Evolutionary conservation across 768 basidiomycete genomes (phyloP).

Genomic region (Hirschioporus abietinus): DNA sequence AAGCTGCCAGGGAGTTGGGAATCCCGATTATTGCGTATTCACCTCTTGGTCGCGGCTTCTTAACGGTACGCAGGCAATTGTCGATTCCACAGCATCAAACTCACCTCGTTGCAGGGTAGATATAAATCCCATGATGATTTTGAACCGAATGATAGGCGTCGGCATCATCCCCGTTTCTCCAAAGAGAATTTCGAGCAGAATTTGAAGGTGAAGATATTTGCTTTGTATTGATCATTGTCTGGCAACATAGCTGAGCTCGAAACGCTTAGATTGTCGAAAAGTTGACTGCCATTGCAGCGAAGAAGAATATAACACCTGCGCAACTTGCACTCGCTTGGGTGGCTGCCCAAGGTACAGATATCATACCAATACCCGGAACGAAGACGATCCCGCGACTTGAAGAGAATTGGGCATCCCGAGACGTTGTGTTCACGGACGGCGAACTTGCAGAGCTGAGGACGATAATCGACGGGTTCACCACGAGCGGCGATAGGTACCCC

Average conservation of each 20-base stretch:
- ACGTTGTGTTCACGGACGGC: slow-evolving; percentile 4
- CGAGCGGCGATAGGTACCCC: slow-evolving; percentile 5
- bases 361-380: slow-evolving; percentile 23
- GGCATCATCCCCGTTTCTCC: slow-evolving; percentile 37
- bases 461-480: slow-evolving; percentile 5
- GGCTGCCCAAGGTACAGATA: slow-evolving; percentile 15
- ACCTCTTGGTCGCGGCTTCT: slow-evolving; percentile 51
- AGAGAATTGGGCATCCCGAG: slow-evolving; percentile 11
- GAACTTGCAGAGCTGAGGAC: slow-evolving; percentile 9
- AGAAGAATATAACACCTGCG: slow-evolving; percentile 30
- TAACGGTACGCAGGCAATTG: slow-evolving; percentile 28
- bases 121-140: slow-evolving; percentile 1
- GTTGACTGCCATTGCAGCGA: slow-evolving; percentile 33
- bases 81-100: slow-evolving; percentile 1
- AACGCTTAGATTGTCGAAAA: slow-evolving; percentile 33
- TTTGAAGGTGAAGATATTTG: slow-evolving; percentile 10
- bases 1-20: slow-evolving; percentile 45
- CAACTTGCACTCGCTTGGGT: slow-evolving; percentile 23
- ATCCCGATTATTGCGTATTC: slow-evolving; percentile 59
- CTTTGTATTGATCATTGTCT: neutral
- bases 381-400: slow-evolving; percentile 12
- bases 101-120: slow-evolving; percentile 25
- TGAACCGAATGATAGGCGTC: slow-evolving; percentile 28
- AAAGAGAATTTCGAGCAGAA: slow-evolving; percentile 28
- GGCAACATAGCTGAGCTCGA: slow-evolving; percentile 13